Evolutionary conservation across 2,329 filamentous ascomycete species (phyloP).

Genomic region (Fusarium beomiforme): DNA sequence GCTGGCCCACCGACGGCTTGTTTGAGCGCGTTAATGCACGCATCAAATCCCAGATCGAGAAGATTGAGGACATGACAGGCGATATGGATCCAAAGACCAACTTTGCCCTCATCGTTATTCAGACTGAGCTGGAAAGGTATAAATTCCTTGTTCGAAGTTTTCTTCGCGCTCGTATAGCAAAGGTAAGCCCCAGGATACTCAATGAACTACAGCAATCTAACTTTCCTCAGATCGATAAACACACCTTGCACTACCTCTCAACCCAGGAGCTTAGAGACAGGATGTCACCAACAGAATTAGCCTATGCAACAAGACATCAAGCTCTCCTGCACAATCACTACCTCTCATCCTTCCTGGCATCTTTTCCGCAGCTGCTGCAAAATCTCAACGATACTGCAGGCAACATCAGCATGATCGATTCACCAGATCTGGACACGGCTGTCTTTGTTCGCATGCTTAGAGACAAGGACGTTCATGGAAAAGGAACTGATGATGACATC

Average conservation of each 20-base stretch:
- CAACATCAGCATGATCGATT: conserved; percentile 91
- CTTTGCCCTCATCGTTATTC: conserved; percentile 91
- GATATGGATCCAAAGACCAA: conserved; percentile 91
- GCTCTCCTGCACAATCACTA: conserved; percentile 87
- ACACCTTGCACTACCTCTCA: conserved; percentile 78
- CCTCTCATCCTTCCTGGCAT: conserved; percentile 81
- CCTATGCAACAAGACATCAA: conserved; percentile 87
- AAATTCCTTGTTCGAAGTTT: conserved; percentile 90
- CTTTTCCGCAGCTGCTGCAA: conserved; percentile 82
- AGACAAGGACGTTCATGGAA: conserved; percentile 67
- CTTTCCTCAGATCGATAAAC: conserved; percentile 73
- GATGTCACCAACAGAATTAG: conserved; percentile 81
- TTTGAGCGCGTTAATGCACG: conserved; percentile 84
- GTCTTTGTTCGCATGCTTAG: conserved; percentile 83
- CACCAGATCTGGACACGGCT: conserved; percentile 81
- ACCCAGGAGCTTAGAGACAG: conserved; percentile 63
- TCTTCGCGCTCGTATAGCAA: conserved; percentile 84
- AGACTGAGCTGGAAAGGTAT: conserved; percentile 94
- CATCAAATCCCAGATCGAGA: conserved; percentile 75
- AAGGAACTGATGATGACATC: conserved; percentile 72
- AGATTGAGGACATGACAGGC: conserved; percentile 80
- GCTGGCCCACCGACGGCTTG: conserved; percentile 75
- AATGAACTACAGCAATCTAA: not conserved
- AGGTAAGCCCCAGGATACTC: conserved; percentile 63
- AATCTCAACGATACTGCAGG: conserved; percentile 91